Percentiles rank a stretch among this genome's conserved stretches.
Conservation (phyloP, 108 stramenopile species). For the Nitzschia sp. region DNA sequence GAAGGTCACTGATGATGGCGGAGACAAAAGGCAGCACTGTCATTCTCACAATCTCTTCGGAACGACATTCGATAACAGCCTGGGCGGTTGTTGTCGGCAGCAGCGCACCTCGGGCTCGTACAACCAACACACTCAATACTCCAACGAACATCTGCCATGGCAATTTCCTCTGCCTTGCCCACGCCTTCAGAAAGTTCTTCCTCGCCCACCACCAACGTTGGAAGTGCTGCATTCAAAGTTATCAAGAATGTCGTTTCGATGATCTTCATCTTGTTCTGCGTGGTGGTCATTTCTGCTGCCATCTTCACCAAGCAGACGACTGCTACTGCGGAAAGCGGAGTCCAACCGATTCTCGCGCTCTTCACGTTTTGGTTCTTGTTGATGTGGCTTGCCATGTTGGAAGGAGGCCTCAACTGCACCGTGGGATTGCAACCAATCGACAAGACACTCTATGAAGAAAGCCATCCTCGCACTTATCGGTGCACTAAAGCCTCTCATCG, state of each 20-base stretch:
- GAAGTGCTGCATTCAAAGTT: too few species aligned
- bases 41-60: too few species aligned
- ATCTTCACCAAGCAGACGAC: conserved; percentile 53
- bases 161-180: too few species aligned
- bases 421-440: conserved; percentile 65
- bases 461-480: conserved; percentile 49
- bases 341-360: conserved; percentile 50
- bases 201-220: too few species aligned
- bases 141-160: too few species aligned
- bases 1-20: too few species aligned
- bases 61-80: too few species aligned
- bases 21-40: too few species aligned
- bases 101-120: too few species aligned
- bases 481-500: conserved; percentile 49
- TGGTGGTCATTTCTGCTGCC: conserved; percentile 51
- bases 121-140: too few species aligned
- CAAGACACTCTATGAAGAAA: conserved; percentile 44
- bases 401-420: conserved; percentile 68
- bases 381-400: conserved; percentile 66
- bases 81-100: too few species aligned
- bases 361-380: conserved; percentile 52
- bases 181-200: too few species aligned
- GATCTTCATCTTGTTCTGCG: conserved; percentile 49
- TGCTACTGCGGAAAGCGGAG: conserved; percentile 31
- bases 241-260: conserved; percentile 24